Conservation (phyloP, 352 stramenopile genomes). For the Pythium monospermum region DNA sequence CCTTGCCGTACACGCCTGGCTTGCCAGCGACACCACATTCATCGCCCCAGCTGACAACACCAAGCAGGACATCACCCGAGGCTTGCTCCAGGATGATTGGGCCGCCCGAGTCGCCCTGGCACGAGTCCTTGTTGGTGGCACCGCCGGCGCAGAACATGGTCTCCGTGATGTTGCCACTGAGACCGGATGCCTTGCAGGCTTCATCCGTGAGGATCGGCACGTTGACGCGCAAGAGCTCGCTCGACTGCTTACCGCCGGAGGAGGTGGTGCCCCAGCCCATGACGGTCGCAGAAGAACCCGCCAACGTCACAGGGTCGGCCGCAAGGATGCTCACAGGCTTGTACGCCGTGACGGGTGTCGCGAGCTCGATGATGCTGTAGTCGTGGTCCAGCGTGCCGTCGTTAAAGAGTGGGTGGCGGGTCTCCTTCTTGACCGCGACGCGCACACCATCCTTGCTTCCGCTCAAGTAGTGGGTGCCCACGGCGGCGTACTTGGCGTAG, state of each 20-base stretch:
- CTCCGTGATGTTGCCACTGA: not conserved
- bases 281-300: not conserved
- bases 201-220: not conserved
- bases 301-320: not conserved
- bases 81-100: constrained; percentile 17
- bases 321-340: constrained; percentile 1
- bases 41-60: constrained; percentile 25
- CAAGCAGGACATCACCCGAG: constrained; percentile 12
- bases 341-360: not conserved
- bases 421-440: not conserved
- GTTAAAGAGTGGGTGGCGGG: not conserved
- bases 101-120: constrained; percentile 10
- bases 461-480: not conserved
- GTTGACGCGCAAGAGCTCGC: not conserved
- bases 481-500: constrained; percentile 21
- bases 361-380: constrained; percentile 43
- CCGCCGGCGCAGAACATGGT: constrained; percentile 53
- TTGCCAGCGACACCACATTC: constrained; percentile 17
- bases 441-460: not conserved
- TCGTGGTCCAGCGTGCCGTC: constrained; percentile 13
- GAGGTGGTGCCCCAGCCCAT: not conserved
- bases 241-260: not conserved
- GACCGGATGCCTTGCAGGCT: not conserved
- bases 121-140: constrained; percentile 9
- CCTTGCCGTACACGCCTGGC: constrained; percentile 24